Evolutionary conservation across 2,329 filamentous ascomycete species (phyloP).

Genomic region (Aspergillus spinulosporus): DNA sequence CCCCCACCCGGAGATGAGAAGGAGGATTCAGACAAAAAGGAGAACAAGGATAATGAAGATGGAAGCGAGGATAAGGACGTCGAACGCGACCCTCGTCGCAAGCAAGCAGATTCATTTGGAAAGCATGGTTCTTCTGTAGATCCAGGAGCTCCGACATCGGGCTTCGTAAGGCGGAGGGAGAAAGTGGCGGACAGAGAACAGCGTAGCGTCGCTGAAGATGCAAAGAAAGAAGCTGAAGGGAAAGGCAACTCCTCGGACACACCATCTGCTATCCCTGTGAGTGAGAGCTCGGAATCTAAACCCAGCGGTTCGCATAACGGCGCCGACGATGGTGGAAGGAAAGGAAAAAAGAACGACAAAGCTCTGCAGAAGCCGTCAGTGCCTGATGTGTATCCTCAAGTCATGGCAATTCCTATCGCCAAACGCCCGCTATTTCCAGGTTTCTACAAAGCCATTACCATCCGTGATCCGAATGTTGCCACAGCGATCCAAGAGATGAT

Average conservation of each 20-base stretch:
- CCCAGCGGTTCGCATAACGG: conserved; percentile 57
- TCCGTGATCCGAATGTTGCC: conserved; percentile 87
- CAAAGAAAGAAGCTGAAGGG: conserved; percentile 46
- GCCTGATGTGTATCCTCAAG: conserved; percentile 94
- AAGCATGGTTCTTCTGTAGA: conserved; percentile 30
- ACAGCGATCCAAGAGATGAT: conserved; percentile 94
- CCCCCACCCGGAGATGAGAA: conserved; percentile 46
- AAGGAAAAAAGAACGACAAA: conserved; percentile 71
- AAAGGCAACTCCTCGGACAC: conserved; percentile 54
- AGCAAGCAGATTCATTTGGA: conserved; percentile 40
- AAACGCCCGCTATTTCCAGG: conserved; percentile 92
- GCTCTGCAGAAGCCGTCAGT: conserved; percentile 84
- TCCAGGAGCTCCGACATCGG: conserved; percentile 36
- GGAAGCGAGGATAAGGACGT: conserved; percentile 38
- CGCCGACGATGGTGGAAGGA: conserved; percentile 66
- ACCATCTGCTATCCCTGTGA: conserved; percentile 44
- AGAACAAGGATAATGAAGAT: conserved; percentile 30
- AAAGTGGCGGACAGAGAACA: conserved; percentile 43
- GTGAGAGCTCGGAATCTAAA: conserved; percentile 42
- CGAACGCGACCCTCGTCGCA: conserved; percentile 48
- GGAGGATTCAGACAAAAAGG: conserved; percentile 32
- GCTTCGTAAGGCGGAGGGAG: conserved; percentile 42
- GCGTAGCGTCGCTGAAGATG: conserved; percentile 38
- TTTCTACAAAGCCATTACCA: conserved; percentile 98
- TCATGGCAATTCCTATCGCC: conserved; percentile 94